Base-by-base conservation (phyloP, 768 basidiomycete species). In the Kwoniella sp. region DNA sequence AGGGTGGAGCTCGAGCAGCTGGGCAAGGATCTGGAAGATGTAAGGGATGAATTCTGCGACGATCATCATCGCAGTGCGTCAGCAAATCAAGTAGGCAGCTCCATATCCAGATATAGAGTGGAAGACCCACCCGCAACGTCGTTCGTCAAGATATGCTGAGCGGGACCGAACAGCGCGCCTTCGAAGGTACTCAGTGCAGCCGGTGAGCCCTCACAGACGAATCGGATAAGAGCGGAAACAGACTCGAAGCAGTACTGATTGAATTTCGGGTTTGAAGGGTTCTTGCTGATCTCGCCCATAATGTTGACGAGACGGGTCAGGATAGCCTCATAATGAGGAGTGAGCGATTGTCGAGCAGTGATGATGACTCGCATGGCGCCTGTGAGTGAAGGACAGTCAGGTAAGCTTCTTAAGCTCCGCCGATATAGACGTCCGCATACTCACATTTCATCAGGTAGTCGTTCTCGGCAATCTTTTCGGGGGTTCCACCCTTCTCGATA, bases 221-320 rank as follows among this genome's bases (percentile, higher is more conserved):
- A 97, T 91, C 91, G 86, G 84, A 96, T 89, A 71, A 99, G 82
- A 1, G 89, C 94, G n/a, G 94, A 90, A 47, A 99, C 87, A 76
- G 90, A 90, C 82, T 99, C 95, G 75, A 99, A 98, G 69, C 93
- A 90, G 77, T 92, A 96, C 79, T 98, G 96, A 79, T 96, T 94
- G 81, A 99, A 98, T 70, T 89, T 88, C 1, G 96, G 96, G 81
- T 99, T 99, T 79, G 91, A 93, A 17, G 96, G 95, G 78, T 99
- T 99, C 83, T 90, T 91, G 66, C 90, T 91, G 72, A 95, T 93
- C 60, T 89, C 85, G 13, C 90, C 89, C 30, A 97, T 85, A 73
- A 98, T 94, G 28, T 82, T 81, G 61, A 96, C 91, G 8, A 99
- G 86, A 13, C 90, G 88, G 47, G 79, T 82, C 7, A 98, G 85